phyloP scores from a whole-genome alignment of 2,329 filamentous ascomycete species.

The Sphaerulina vaccinii region DNA sequence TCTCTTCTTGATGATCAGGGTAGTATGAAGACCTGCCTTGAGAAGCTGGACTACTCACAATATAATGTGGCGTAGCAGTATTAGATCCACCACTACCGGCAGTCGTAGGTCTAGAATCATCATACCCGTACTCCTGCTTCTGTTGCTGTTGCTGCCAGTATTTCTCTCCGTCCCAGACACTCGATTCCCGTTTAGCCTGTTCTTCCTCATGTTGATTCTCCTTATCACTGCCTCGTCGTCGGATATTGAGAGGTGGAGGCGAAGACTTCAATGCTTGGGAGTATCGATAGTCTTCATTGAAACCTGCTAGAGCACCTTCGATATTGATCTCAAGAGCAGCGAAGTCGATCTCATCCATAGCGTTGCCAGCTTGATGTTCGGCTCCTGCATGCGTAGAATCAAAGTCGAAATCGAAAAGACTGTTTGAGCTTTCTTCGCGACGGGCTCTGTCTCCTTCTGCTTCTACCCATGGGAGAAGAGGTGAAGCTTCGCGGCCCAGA shows the following conservation, averaged over 20 bases:
- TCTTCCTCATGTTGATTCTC: slow-evolving; percentile 7
- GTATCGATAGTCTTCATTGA: slow-evolving; percentile 20
- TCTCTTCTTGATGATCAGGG: slow-evolving; percentile 1
- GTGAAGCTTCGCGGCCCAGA: slow-evolving; percentile 43
- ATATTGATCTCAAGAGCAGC: slow-evolving; percentile 24
- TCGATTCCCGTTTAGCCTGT: slow-evolving; percentile 32
- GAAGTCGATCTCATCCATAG: slow-evolving; percentile 31
- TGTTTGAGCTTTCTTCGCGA: slow-evolving; percentile 11
- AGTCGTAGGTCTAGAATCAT: background rate
- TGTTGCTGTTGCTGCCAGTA: slow-evolving; percentile 26
- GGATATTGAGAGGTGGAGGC: background rate
- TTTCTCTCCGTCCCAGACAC: slow-evolving; percentile 39
- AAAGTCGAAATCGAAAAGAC: slow-evolving; percentile 33
- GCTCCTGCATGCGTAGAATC: slow-evolving; percentile 6
- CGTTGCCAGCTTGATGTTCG: slow-evolving; percentile 8
- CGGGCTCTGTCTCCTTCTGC: background rate
- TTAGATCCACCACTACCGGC: background rate
- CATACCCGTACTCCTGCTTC: background rate
- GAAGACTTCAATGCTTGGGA: background rate
- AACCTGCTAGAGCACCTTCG: slow-evolving; percentile 30
- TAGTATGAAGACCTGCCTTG: background rate
- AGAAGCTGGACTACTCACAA: background rate
- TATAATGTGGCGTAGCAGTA: background rate
- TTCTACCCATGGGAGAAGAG: slow-evolving; percentile 35
- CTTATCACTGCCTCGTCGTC: slow-evolving; percentile 5